Percentiles rank a stretch among this genome's conserved stretches.
phyloP scores from a whole-genome alignment of 805 yeast species.

The Scheffersomyces stipitis region DNA sequence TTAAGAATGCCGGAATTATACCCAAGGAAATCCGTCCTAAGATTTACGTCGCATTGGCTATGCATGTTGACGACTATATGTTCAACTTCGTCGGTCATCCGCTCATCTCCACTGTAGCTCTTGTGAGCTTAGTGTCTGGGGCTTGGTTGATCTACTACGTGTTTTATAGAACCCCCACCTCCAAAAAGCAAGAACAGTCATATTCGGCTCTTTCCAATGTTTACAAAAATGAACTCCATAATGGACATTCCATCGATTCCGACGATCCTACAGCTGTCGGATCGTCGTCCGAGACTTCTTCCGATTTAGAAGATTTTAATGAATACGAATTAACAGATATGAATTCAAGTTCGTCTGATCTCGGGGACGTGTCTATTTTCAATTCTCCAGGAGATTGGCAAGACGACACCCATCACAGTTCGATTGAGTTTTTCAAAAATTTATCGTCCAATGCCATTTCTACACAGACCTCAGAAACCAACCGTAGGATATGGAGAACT shows the following conservation, averaged over 20 bases:
- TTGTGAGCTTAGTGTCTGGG: slow-evolving; percentile 1
- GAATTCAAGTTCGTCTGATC: not conserved
- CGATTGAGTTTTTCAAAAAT: slow-evolving; percentile 5
- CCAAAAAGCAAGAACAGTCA: not conserved
- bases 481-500: not conserved
- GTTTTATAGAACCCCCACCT: slow-evolving; percentile 8
- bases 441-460: slow-evolving; percentile 4
- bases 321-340: not conserved
- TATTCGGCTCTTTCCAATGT: too few species aligned
- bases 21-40: slow-evolving; percentile 55
- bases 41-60: slow-evolving; percentile 49
- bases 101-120: slow-evolving; percentile 3
- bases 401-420: slow-evolving; percentile 5
- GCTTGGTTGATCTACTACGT: slow-evolving; percentile 11
- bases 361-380: not conserved
- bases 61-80: slow-evolving; percentile 41
- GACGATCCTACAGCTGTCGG: not conserved
- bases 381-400: slow-evolving; percentile 11
- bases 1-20: slow-evolving; percentile 57
- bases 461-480: slow-evolving; percentile 4
- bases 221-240: not conserved
- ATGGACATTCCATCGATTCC: not conserved
- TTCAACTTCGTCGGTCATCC: slow-evolving; percentile 20
- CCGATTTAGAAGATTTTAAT: not conserved
- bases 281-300: not conserved